Conservation (phyloP, 352 stramenopile genomes). For the Globisporangium barbulae region DNA sequence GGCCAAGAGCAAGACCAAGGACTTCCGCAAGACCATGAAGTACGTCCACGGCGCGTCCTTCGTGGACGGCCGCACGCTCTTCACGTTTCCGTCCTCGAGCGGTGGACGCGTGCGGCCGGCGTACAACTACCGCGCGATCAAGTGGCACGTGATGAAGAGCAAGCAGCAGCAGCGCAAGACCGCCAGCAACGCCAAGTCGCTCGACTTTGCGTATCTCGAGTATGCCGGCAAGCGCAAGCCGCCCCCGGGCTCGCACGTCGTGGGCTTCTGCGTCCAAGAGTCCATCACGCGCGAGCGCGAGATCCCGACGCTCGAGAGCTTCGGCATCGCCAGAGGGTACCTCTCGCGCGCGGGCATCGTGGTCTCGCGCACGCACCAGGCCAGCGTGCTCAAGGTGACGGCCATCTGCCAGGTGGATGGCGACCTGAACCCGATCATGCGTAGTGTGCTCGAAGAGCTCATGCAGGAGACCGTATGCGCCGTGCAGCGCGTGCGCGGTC, state of each 20-base stretch:
- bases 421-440: constrained; percentile 29
- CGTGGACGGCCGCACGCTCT: constrained; percentile 22
- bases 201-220: constrained; percentile 74
- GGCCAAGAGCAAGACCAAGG: constrained; percentile 57
- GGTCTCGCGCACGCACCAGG: constrained; percentile 69
- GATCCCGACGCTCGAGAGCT: constrained; percentile 61
- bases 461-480: constrained; percentile 64
- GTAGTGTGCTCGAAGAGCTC: constrained; percentile 48
- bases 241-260: constrained; percentile 33
- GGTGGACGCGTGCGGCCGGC: constrained; percentile 22
- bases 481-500: constrained; percentile 47
- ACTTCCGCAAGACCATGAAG: constrained; percentile 49
- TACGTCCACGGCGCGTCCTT: constrained; percentile 63
- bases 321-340: constrained; percentile 55
- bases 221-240: constrained; percentile 48
- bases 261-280: constrained; percentile 81
- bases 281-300: constrained; percentile 57
- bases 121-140: constrained; percentile 61
- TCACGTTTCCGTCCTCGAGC: constrained; percentile 56
- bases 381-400: constrained; percentile 67
- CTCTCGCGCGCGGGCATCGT: constrained; percentile 66
- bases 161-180: constrained; percentile 4
- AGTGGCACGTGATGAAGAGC: constrained; percentile 45
- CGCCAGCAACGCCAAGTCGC: constrained; percentile 13
- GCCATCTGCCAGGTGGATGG: constrained; percentile 73